Evolutionary conservation across 1,284 basidiomycete species (phyloP).

Genomic region (Coniferiporia weirii): DNA sequence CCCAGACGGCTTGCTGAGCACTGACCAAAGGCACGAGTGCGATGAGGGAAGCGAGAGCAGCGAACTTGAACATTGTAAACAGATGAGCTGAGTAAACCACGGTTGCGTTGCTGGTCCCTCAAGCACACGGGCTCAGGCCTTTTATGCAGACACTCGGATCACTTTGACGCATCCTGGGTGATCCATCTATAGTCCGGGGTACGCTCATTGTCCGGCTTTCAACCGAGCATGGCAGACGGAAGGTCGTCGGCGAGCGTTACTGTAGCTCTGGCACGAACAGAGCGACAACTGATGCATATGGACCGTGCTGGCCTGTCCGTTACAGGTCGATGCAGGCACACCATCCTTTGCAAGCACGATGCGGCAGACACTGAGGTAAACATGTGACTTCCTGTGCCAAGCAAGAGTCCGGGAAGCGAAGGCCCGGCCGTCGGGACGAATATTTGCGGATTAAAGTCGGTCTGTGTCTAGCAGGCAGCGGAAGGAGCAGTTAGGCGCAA

Average conservation of each 20-base stretch:
- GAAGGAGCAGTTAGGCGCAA: background rate
- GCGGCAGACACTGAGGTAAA: background rate
- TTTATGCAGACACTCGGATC: constrained; percentile 8
- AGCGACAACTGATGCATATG: background rate
- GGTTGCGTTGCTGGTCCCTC: background rate
- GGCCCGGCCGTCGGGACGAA: background rate
- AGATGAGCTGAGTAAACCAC: constrained; percentile 4
- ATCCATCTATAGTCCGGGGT: background rate
- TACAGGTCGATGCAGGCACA: constrained; percentile 4
- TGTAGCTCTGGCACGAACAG: background rate
- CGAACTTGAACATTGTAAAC: constrained; percentile 43
- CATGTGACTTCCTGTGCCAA: constrained; percentile 10
- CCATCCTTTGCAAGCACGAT: background rate
- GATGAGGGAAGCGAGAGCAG: constrained; percentile 41
- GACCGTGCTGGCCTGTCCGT: background rate
- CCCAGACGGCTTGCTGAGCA: constrained; percentile 37
- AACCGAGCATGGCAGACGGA: constrained; percentile 37
- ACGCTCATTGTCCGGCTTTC: constrained; percentile 35
- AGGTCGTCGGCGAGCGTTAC: constrained; percentile 39
- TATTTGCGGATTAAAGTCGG: constrained; percentile 12
- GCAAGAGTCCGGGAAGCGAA: constrained; percentile 1
- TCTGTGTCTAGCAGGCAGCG: background rate
- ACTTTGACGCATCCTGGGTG: constrained; percentile 10
- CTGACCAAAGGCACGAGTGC: constrained; percentile 41
- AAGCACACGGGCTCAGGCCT: background rate